Conservation (phyloP, 116 monocot species). For the Thalassia testudinum region DNA sequence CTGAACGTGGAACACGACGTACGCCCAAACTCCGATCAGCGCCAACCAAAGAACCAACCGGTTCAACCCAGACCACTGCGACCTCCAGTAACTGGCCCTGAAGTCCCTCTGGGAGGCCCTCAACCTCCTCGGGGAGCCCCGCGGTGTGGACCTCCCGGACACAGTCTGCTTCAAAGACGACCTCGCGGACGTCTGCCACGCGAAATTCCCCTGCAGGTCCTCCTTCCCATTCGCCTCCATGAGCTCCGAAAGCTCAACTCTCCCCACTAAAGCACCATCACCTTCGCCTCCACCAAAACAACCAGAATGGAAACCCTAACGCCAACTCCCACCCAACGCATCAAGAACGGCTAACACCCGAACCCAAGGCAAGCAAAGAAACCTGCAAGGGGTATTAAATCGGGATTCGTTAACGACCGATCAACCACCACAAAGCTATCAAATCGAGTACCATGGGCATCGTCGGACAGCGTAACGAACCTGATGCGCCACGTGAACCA, state of each 20-base stretch:
- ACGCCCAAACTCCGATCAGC: conserved; percentile 67
- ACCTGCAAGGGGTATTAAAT: no score
- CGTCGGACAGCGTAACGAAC: no score
- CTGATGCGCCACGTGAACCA: no score
- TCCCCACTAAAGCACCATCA: no score
- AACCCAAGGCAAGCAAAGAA: no score
- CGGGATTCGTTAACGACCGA: no score
- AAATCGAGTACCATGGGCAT: no score
- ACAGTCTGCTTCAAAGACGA: conserved; percentile 25
- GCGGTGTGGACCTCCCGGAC: conserved; percentile 38
- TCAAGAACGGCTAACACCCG: no score
- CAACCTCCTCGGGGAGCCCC: conserved; percentile 40
- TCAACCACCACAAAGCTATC: no score
- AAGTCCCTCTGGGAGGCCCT: conserved; percentile 42
- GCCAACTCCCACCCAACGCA: no score
- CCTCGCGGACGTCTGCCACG: conserved; percentile 24
- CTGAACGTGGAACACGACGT: conserved; percentile 72
- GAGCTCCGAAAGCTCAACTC: neutral
- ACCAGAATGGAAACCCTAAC: no score
- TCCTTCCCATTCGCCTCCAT: conserved; percentile 37
- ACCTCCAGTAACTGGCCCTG: conserved; percentile 4
- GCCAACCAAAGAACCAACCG: conserved; percentile 48
- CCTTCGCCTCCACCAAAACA: no score
- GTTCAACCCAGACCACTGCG: conserved; percentile 54
- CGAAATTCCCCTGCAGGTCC: conserved; percentile 22